phyloP scores from a whole-genome alignment of 2,329 filamentous ascomycete genomes.

The Pyrenophora seminiperda region DNA sequence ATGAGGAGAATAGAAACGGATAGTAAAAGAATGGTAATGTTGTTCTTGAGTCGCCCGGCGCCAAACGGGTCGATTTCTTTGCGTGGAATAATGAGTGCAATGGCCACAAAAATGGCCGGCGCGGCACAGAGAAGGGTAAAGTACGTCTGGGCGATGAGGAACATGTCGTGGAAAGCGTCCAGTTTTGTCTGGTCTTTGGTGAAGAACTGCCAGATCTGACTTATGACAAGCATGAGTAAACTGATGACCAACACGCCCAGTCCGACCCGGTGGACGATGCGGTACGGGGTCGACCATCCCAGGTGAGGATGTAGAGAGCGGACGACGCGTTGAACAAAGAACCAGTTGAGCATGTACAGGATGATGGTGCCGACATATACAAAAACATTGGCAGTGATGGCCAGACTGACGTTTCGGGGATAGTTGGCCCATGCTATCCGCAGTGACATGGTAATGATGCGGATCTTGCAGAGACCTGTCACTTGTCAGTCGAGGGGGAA shows the following conservation, averaged over 20 bases:
- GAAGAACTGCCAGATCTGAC: slow-evolving; percentile 69
- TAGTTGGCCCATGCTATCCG: slow-evolving; percentile 46
- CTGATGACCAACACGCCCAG: slow-evolving; percentile 61
- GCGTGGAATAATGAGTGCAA: slow-evolving; percentile 56
- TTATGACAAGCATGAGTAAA: slow-evolving; percentile 69
- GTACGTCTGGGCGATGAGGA: slow-evolving; percentile 67
- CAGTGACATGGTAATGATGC: slow-evolving; percentile 51
- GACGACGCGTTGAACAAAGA: slow-evolving; percentile 77
- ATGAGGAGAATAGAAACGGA: slow-evolving; percentile 65
- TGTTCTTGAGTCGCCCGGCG: slow-evolving; percentile 67
- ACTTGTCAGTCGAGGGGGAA: slow-evolving; percentile 16
- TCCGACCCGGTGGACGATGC: slow-evolving; percentile 55
- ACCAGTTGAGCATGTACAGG: slow-evolving; percentile 78
- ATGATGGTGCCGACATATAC: slow-evolving; percentile 75
- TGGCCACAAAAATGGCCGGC: slow-evolving; percentile 62
- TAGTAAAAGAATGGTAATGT: slow-evolving; percentile 68
- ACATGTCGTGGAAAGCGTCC: slow-evolving; percentile 64
- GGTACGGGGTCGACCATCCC: slow-evolving; percentile 68
- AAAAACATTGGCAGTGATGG: slow-evolving; percentile 69
- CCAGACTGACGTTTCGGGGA: slow-evolving; percentile 53
- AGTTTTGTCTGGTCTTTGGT: slow-evolving; percentile 62
- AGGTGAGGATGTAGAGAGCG: slow-evolving; percentile 72
- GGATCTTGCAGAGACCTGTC: slow-evolving; percentile 52
- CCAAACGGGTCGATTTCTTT: slow-evolving; percentile 65
- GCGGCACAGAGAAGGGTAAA: slow-evolving; percentile 70